Percentiles rank a stretch among this genome's conserved stretches.
These are phyloP conservation scores for Barnettozyma populi DNA, from an alignment of 805 yeast genomes.

Conservation along the genomic window DNA sequence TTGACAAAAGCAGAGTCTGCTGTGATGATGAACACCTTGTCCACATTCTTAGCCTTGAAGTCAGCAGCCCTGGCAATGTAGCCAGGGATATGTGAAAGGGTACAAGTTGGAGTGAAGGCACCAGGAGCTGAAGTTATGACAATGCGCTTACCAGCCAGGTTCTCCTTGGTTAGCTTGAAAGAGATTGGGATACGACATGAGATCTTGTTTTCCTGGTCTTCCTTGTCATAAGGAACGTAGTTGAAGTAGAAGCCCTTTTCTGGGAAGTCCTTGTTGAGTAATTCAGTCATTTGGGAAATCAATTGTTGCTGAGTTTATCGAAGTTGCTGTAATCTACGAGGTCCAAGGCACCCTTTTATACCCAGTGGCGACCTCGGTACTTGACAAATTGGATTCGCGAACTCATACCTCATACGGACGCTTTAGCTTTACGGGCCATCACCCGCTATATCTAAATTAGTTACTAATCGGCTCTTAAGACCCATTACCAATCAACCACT, in stretches of 20 bases:
- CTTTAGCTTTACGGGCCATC: not conserved
- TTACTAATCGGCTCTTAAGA: too few species aligned
- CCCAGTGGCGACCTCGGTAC: not conserved
- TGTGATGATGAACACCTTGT: slow-evolving; percentile 51
- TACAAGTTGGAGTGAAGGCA: slow-evolving; percentile 83
- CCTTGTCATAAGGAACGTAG: slow-evolving; percentile 25
- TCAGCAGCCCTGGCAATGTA: slow-evolving; percentile 44
- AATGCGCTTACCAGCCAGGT: slow-evolving; percentile 31
- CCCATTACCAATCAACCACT: not conserved
- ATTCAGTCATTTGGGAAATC: slow-evolving; percentile 12
- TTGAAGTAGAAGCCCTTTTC: slow-evolving; percentile 25
- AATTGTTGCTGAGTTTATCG: not conserved
- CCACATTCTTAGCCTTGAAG: slow-evolving; percentile 56
- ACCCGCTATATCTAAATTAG: not conserved
- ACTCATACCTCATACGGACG: too few species aligned
- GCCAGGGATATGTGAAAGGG: slow-evolving; percentile 67
- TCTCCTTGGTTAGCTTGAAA: slow-evolving; percentile 23
- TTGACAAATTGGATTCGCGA: too few species aligned
- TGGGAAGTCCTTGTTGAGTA: slow-evolving; percentile 25
- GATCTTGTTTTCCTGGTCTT: slow-evolving; percentile 22
- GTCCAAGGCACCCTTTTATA: not conserved
- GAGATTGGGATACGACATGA: slow-evolving; percentile 23
- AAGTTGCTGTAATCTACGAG: not conserved
- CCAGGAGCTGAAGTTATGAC: slow-evolving; percentile 79
- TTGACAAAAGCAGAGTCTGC: slow-evolving; percentile 69